phyloP scores from a whole-genome alignment of 306 rosid species.

The Elaeagnus macrophylla region DNA sequence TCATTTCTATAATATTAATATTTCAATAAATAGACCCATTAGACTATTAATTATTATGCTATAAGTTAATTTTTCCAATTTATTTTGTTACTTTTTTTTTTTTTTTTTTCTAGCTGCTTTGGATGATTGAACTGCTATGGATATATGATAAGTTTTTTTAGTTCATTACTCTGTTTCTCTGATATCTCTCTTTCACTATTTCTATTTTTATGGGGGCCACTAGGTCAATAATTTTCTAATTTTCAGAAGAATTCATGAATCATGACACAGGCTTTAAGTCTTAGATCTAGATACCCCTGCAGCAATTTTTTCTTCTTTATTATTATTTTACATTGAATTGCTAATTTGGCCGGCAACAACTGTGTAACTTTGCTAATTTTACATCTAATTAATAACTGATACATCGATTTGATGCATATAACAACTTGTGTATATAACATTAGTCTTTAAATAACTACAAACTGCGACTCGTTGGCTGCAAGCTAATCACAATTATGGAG shows the following conservation, averaged over 20 bases:
- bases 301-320: slow-evolving; percentile 23
- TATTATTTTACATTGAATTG: slow-evolving; percentile 7
- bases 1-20: neutral
- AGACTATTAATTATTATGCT: too few species aligned
- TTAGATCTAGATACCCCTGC: slow-evolving; percentile 15
- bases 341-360: slow-evolving; percentile 26
- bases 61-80: neutral
- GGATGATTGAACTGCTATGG: too few species aligned
- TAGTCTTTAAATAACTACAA: too few species aligned
- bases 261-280: slow-evolving; percentile 4
- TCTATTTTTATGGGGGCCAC: slow-evolving; percentile 16
- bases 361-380: slow-evolving; percentile 31
- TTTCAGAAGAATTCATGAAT: too few species aligned
- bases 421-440: too few species aligned
- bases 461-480: too few species aligned
- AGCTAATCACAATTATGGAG: neutral
- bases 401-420: too few species aligned
- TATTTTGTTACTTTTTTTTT: neutral
- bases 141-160: too few species aligned
- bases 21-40: too few species aligned
- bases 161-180: too few species aligned
- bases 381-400: too few species aligned
- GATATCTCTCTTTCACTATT: neutral
- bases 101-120: too few species aligned
- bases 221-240: neutral